Evolutionary conservation across 2,329 filamentous ascomycete species (phyloP), one percentile per base, ranked within the genome.

Genomic region (Cordyceps fumosorosea): DNA sequence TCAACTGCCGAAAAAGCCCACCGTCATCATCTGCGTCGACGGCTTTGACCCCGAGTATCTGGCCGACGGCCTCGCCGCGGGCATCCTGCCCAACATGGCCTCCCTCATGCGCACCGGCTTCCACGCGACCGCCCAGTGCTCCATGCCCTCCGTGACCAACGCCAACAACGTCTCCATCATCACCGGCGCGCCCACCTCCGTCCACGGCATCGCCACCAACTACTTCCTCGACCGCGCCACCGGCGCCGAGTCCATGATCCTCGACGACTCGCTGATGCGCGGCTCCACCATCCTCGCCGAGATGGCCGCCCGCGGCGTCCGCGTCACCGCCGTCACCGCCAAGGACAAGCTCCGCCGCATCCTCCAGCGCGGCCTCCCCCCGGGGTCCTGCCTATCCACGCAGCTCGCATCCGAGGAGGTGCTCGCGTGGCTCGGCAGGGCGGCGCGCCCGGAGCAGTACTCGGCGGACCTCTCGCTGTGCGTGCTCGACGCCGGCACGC

Each of bases 161-260:
- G 74, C 77, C 3, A 78, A 78, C 68, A 78, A 78, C 60, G 70
- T 77, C 4, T 77, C 74, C 56, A 78, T 78, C 60, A 77, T 79
- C 66, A 78, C 76, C 1, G 76, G 77, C 5, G 70, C 68, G 11
- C 75, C 76, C 2, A 70, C 76, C 0, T 63, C 70, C 3, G 67
- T 73, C 10, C 77, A 79, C 55, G 77, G 77, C 26, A 76, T 78
- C 53, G 69, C 75, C 2, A 76, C 76, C 0, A 79, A 79, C 64
- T 79, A 73, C 67, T 79, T 74, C 63, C 70, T 79, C 5, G 77
- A 79, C 65, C 67, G 66, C 12, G 64, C 68, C 20, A 77, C 75
- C 2, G 72, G 73, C 16, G 65, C 76, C 62, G 75, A 77, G 63
- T 68, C 68, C 34, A 78, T 78, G 76, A 68, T 78, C 14, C 65